Evolutionary conservation across 2,329 filamentous ascomycete species (phyloP).

Genomic region (Fusarium bactridioides): DNA sequence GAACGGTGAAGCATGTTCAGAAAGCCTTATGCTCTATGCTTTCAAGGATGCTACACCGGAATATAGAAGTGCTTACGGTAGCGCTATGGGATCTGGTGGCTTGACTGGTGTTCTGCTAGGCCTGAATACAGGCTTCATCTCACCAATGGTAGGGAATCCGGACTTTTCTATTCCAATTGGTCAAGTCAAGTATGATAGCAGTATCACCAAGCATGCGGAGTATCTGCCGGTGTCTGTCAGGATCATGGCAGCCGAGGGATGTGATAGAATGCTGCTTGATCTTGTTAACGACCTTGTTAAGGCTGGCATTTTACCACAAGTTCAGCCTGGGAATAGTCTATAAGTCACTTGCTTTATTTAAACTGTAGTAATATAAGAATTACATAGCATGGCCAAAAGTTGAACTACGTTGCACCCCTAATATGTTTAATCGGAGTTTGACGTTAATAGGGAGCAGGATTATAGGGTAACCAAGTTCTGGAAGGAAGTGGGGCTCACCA

Average conservation of each 20-base stretch:
- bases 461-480: neutral
- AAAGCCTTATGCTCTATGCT: neutral
- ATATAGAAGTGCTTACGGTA: neutral
- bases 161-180: neutral
- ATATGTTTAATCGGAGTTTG: neutral
- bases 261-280: neutral
- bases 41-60: neutral
- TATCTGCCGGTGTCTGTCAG: neutral
- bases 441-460: neutral
- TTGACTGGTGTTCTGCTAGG: neutral
- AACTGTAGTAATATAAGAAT: neutral
- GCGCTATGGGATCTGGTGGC: neutral
- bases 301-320: neutral
- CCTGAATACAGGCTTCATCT: neutral
- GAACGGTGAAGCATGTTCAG: neutral
- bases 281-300: neutral
- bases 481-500: neutral
- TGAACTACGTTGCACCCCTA: rapidly evolving
- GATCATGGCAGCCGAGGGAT: neutral
- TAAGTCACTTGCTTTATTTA: rapidly evolving
- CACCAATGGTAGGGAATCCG: neutral
- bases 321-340: neutral
- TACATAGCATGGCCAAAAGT: rapidly evolving
- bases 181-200: neutral
- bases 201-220: neutral